phyloP scores from a whole-genome alignment of 768 basidiomycete genomes.

The Pleurotus giganteus region DNA sequence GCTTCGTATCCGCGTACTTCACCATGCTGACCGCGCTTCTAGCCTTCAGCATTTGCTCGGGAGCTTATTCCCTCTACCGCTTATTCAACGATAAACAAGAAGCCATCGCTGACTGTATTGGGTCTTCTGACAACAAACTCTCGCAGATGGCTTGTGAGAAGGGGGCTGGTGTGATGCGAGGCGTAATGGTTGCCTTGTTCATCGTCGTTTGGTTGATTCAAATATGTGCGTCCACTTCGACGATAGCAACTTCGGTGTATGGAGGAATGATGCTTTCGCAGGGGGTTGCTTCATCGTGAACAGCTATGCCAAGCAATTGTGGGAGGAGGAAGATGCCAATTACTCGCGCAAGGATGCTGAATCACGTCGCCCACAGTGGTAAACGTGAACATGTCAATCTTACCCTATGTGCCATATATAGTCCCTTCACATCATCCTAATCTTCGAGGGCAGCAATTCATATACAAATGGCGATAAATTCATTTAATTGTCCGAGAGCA shows the following conservation, averaged over 20 bases:
- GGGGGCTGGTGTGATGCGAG: slow-evolving; percentile 39
- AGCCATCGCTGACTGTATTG: slow-evolving; percentile 36
- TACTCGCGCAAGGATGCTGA: slow-evolving; percentile 42
- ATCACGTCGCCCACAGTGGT: slow-evolving; percentile 26
- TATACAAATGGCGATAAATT: not conserved
- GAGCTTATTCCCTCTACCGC: slow-evolving; percentile 41
- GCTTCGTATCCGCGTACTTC: slow-evolving; percentile 41
- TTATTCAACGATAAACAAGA: slow-evolving; percentile 39
- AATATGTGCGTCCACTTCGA: slow-evolving; percentile 42
- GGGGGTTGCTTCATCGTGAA: slow-evolving; percentile 48
- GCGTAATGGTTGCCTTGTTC: slow-evolving; percentile 39
- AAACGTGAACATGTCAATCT: slow-evolving; percentile 14
- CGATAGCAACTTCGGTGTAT: no score
- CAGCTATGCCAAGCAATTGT: slow-evolving; percentile 42
- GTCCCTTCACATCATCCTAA: no score
- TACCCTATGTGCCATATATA: not conserved
- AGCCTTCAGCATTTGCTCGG: slow-evolving; percentile 41
- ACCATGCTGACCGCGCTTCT: slow-evolving; percentile 40
- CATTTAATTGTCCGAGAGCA: not conserved
- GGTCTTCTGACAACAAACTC: slow-evolving; percentile 25
- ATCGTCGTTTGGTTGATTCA: slow-evolving; percentile 46
- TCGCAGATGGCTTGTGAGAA: slow-evolving; percentile 35
- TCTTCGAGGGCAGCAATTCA: not conserved
- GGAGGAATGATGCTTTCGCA: no score
- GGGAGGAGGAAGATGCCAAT: slow-evolving; percentile 38